Conservation (phyloP, 2,329 filamentous ascomycete species). For the Fusarium sp. region DNA sequence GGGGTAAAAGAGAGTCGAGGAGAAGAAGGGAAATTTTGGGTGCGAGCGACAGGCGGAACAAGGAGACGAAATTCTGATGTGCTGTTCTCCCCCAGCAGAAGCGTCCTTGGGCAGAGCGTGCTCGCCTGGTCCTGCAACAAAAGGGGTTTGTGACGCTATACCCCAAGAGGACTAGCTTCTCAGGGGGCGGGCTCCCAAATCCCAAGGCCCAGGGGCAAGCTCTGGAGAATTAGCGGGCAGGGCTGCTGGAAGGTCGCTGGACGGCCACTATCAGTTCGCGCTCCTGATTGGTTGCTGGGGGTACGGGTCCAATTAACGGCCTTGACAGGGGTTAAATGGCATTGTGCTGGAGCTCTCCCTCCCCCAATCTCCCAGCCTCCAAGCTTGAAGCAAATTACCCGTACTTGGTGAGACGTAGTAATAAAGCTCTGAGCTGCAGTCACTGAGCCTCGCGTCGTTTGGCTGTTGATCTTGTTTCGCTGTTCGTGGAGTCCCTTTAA, state of each 20-base stretch:
- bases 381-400: conserved; percentile 32
- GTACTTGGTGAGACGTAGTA: conserved; percentile 9
- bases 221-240: conserved; percentile 46
- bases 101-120: conserved; percentile 38
- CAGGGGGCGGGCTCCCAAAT: conserved; percentile 30
- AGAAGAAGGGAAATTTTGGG: conserved; percentile 46
- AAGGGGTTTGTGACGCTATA: conserved; percentile 48
- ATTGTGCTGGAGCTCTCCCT: conserved; percentile 21
- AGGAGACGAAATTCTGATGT: conserved; percentile 49
- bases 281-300: conserved; percentile 35
- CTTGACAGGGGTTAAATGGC: conserved; percentile 32
- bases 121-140: conserved; percentile 42
- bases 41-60: conserved; percentile 42
- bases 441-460: neutral
- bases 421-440: neutral
- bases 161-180: conserved; percentile 38
- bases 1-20: conserved; percentile 39
- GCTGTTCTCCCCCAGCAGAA: conserved; percentile 45
- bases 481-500: neutral
- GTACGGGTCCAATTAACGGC: conserved; percentile 37
- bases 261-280: conserved; percentile 1
- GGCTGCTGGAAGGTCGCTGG: conserved; percentile 33
- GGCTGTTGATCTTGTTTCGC: neutral
- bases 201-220: conserved; percentile 34
- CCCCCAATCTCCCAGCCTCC: neutral